These are phyloP conservation scores for Lasiodiplodia theobromae DNA, from an alignment of 2,329 filamentous ascomycete species.

Conservation along the genomic window DNA sequence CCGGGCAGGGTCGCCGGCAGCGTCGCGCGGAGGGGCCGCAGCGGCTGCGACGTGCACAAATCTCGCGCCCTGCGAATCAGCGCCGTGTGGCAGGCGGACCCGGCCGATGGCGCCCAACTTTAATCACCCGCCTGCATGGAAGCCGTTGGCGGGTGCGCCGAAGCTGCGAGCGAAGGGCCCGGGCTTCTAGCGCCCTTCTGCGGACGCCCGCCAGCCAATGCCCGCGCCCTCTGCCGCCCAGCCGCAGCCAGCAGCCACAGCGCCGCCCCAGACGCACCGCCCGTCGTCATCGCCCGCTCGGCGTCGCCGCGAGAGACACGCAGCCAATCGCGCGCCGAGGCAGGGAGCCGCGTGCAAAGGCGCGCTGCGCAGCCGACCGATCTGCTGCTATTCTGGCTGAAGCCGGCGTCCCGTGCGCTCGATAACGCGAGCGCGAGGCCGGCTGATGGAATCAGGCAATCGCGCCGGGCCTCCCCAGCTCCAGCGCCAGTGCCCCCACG, in stretches of 20 bases:
- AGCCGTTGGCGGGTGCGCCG: conserved; percentile 27
- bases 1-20: conserved; percentile 21
- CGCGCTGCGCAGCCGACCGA: neutral
- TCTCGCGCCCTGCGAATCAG: conserved; percentile 19
- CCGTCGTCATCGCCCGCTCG: conserved; percentile 8
- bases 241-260: conserved; percentile 15
- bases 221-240: conserved; percentile 9
- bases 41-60: conserved; percentile 22
- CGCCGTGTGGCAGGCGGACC: conserved; percentile 13
- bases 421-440: conserved; percentile 25
- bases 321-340: conserved; percentile 6
- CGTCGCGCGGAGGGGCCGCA: conserved; percentile 17
- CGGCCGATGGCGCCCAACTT: conserved; percentile 25
- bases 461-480: neutral
- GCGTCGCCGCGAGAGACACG: conserved; percentile 19
- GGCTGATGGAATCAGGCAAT: conserved; percentile 24
- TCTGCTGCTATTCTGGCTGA: conserved; percentile 23
- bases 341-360: neutral
- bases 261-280: neutral
- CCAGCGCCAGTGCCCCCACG: conserved; percentile 10
- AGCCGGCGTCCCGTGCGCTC: conserved; percentile 12
- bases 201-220: conserved; percentile 9
- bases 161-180: conserved; percentile 25
- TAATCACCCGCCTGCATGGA: conserved; percentile 28
- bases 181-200: conserved; percentile 25